A percentile compares a stretch with the other conserved stretches of the same genome.
These are phyloP conservation scores for Saturnispora hagleri DNA, from an alignment of 805 yeast genomes.

Conservation along the genomic window DNA sequence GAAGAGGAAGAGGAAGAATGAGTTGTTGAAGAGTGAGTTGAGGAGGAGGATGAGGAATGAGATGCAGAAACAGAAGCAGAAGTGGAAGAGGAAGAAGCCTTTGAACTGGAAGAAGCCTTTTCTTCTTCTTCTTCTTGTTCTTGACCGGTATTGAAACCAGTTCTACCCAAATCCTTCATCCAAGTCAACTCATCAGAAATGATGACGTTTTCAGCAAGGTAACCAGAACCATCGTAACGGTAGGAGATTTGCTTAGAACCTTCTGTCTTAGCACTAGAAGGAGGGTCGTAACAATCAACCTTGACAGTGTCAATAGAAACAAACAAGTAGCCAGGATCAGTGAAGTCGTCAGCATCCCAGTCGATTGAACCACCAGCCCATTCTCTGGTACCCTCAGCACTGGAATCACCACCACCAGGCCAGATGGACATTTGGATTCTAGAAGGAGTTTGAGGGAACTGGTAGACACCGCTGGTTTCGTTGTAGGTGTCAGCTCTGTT, in stretches of 20 bases:
- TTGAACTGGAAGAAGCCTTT: constrained; percentile 8
- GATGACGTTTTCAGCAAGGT: constrained; percentile 41
- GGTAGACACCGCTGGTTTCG: constrained; percentile 46
- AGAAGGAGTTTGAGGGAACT: constrained; percentile 68
- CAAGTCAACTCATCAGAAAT: constrained; percentile 56
- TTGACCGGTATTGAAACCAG: constrained; percentile 55
- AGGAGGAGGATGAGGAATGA: not conserved
- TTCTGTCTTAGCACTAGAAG: constrained; percentile 37
- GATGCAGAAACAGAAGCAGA: constrained; percentile 6
- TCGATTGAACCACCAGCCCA: constrained; percentile 87
- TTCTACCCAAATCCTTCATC: constrained; percentile 50
- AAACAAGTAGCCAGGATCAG: constrained; percentile 73
- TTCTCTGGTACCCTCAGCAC: constrained; percentile 53
- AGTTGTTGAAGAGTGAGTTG: not conserved
- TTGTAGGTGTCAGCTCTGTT: constrained; percentile 52
- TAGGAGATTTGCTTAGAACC: constrained; percentile 39
- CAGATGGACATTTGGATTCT: constrained; percentile 65
- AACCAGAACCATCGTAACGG: constrained; percentile 41
- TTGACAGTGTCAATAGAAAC: constrained; percentile 51
- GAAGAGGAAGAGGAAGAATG: not conserved
- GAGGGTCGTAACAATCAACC: constrained; percentile 67
- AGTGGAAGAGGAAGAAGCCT: not conserved
- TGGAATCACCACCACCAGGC: constrained; percentile 69
- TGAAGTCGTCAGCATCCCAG: constrained; percentile 73
- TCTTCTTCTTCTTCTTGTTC: constrained; percentile 26